These are phyloP conservation scores for Alternaria ethzedia DNA, from an alignment of 2,329 filamentous ascomycete genomes.

Conservation along the genomic window DNA sequence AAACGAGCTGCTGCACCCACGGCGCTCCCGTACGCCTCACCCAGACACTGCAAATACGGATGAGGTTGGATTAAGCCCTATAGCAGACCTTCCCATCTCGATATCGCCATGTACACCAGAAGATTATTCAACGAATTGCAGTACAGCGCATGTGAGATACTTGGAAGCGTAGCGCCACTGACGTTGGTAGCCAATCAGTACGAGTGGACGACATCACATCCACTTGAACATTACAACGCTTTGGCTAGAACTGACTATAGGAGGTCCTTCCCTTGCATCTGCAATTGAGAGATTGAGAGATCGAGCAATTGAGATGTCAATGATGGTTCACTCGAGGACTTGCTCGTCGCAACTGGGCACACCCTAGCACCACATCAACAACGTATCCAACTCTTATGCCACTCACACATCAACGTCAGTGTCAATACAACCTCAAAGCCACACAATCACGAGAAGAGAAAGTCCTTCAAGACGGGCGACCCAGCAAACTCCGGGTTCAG, in stretches of 20 bases:
- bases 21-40: neutral
- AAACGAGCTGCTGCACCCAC: constrained; percentile 22
- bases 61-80: constrained; percentile 25
- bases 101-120: constrained; percentile 9
- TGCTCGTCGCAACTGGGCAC: neutral
- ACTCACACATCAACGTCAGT: neutral
- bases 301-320: neutral
- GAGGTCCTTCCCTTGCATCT: neutral
- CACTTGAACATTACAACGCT: neutral
- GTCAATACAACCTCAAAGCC: neutral
- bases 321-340: neutral
- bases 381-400: neutral
- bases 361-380: neutral
- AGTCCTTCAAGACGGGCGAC: constrained; percentile 89
- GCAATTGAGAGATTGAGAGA: neutral
- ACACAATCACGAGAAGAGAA: constrained; percentile 68
- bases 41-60: constrained; percentile 2
- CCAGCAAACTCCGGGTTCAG: constrained; percentile 93
- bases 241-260: neutral
- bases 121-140: constrained; percentile 22
- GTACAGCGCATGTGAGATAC: constrained; percentile 20
- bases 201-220: neutral
- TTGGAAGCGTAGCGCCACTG: constrained; percentile 25
- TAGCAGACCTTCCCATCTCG: constrained; percentile 10
- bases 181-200: constrained; percentile 22